Base-by-base conservation (phyloP, 441 rosid genomes). In the Pelargonium myrrhifolium region DNA sequence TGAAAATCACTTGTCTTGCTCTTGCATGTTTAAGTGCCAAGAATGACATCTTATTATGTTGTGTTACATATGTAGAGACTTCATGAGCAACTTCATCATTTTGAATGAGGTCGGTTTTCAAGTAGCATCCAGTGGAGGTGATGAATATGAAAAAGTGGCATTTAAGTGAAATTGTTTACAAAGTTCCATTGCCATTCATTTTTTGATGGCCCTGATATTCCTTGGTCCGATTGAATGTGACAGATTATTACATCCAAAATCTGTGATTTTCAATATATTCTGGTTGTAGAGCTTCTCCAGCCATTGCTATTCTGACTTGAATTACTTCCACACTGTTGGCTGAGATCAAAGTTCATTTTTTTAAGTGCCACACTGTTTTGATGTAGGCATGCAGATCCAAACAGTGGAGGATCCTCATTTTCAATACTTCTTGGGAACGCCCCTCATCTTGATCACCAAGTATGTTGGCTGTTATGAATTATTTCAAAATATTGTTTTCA, bases 351-450 rank as follows among this genome's bases (percentile, higher is more conserved):
- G 18, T 49, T 49, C 56, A 49, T 14, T 28, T 3, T 3, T 28
- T 28, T 28, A n/a, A 28, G 31, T 28, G 31, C 31, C 31, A 28
- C 31, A 2, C 31, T 28, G 31, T 28, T 28, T 28, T 68, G 70
- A 0, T 66, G 67, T 77, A 89, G 98, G 78, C 82, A 78, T 78
- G 81, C 79, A 6, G 90, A 93, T 82, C 98, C 97, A 71, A 68
- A 93, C 76, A 93, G 97, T 68, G 98, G 89, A 22, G 72, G 80
- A 31, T 93, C 98, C 55, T 93, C 96, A 3, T 93, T 93, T 71
- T 93, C 97, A 3, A 83, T 93, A 24, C 97, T 90, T 75, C 93
- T 90, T 62, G 98, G 98, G 59, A 81, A 89, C 76, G 95, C 98
- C 45, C 89, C 97, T 65, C 96, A 93, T 90, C 97, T 93, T 72